Evolutionary conservation across 768 basidiomycete species (phyloP).

Genomic region (Ramaria sp.): DNA sequence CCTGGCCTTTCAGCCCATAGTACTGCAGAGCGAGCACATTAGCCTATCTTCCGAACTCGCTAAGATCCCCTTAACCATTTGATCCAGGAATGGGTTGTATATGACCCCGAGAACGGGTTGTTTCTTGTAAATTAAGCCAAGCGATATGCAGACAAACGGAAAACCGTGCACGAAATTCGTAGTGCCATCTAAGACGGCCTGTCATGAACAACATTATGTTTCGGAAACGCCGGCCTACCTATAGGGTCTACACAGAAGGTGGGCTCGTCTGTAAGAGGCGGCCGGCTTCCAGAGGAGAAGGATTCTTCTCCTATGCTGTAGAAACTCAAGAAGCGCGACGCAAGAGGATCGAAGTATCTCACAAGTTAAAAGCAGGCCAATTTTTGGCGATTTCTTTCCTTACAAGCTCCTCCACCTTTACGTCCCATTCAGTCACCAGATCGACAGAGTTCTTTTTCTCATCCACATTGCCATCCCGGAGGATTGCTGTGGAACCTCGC

Average conservation of each 20-base stretch:
- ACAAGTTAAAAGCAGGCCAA: constrained; percentile 82
- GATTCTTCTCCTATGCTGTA: constrained; percentile 90
- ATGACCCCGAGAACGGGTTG: constrained; percentile 84
- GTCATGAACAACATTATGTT: background rate
- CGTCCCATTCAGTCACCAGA: constrained; percentile 91
- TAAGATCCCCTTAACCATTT: constrained; percentile 40
- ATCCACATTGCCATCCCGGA: constrained; percentile 30
- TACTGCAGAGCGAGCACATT: constrained; percentile 34
- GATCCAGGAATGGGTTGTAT: constrained; percentile 85
- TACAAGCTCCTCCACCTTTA: constrained; percentile 81
- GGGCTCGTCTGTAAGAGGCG: constrained; percentile 71
- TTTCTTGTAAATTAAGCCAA: constrained; percentile 78
- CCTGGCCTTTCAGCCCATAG: constrained; percentile 67
- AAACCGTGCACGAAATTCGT: constrained; percentile 85
- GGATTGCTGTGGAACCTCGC: constrained; percentile 68
- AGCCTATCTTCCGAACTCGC: background rate
- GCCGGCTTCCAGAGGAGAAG: constrained; percentile 59
- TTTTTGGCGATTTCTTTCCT: constrained; percentile 48
- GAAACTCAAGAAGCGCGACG: background rate
- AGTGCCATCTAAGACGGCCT: constrained; percentile 52
- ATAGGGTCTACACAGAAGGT: constrained; percentile 98
- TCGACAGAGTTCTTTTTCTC: constrained; percentile 95
- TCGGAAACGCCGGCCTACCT: constrained; percentile 30
- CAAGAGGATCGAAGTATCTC: constrained; percentile 19
- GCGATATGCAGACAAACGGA: constrained; percentile 82